These are phyloP conservation scores for Conoideocrella luteorostrata DNA, from an alignment of 2,329 filamentous ascomycete species.

Conservation along the genomic window DNA sequence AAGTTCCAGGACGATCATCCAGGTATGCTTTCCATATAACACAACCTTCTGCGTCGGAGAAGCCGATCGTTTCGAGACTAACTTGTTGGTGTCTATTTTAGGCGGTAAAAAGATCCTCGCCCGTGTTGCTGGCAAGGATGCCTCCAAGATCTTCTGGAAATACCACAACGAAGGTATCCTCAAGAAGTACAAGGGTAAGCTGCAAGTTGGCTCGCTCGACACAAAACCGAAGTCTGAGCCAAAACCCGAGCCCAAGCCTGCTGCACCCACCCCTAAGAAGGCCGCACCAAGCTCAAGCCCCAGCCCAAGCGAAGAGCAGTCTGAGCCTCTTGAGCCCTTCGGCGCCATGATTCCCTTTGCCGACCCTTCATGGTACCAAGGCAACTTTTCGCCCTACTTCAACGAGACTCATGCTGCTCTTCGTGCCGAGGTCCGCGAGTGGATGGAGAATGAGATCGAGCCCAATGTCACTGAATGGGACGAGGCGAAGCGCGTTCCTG, in stretches of 20 bases:
- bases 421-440: conserved; percentile 83
- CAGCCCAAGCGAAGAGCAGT: conserved; percentile 36
- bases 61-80: no score
- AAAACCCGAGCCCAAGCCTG: conserved; percentile 31
- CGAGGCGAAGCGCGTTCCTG: conserved; percentile 84
- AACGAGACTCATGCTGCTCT: conserved; percentile 91
- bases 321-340: conserved; percentile 74
- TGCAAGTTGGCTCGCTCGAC: conserved; percentile 83
- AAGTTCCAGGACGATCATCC: conserved; percentile 82
- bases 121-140: conserved; percentile 58
- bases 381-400: conserved; percentile 92
- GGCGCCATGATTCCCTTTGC: conserved; percentile 85
- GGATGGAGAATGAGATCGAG: conserved; percentile 85
- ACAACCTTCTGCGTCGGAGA: not conserved
- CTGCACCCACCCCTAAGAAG: conserved; percentile 23
- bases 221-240: conserved; percentile 68
- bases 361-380: conserved; percentile 92
- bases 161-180: conserved; percentile 81
- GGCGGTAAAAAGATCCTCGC: conserved; percentile 61
- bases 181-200: conserved; percentile 73
- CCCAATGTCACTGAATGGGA: conserved; percentile 95
- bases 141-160: conserved; percentile 63
- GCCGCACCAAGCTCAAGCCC: conserved; percentile 24
- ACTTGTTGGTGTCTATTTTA: conserved; percentile 16
- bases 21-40: conserved; percentile 41